Evolutionary conservation across 2,329 filamentous ascomycete genomes (phyloP).

Genomic region (Eurotiales sp.): DNA sequence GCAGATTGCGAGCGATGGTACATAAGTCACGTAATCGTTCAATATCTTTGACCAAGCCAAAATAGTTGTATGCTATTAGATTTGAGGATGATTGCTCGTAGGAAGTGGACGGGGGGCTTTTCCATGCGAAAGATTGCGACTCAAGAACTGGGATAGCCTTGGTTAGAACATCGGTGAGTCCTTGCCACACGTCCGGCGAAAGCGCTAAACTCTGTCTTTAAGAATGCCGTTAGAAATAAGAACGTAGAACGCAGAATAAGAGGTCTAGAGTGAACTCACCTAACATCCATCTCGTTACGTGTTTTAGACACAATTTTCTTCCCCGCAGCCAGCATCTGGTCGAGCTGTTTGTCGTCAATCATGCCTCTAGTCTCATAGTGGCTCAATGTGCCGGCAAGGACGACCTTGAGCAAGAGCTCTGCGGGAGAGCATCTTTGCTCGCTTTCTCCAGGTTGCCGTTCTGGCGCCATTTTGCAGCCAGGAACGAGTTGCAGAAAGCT

Average conservation of each 20-base stretch:
- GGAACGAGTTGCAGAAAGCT: neutral
- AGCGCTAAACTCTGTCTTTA: constrained; percentile 54
- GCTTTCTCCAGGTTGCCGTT: constrained; percentile 18
- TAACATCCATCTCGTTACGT: constrained; percentile 53
- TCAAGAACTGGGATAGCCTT: constrained; percentile 60
- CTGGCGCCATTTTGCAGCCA: constrained; percentile 15
- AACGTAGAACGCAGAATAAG: too few species aligned
- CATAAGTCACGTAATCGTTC: constrained; percentile 61
- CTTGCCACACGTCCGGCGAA: constrained; percentile 57
- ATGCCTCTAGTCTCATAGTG: constrained; percentile 60
- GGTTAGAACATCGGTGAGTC: constrained; percentile 55
- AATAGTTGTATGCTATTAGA: constrained; percentile 58
- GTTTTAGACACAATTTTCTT: constrained; percentile 60
- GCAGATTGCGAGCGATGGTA: constrained; percentile 59
- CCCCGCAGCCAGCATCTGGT: constrained; percentile 55
- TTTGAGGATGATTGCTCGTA: constrained; percentile 59
- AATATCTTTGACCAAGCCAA: constrained; percentile 58
- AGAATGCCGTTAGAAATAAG: neutral
- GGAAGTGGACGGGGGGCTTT: constrained; percentile 53
- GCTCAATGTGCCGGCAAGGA: constrained; percentile 47
- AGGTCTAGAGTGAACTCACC: constrained; percentile 33
- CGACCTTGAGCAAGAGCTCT: constrained; percentile 47
- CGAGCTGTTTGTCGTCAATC: constrained; percentile 56
- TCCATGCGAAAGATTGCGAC: constrained; percentile 58
- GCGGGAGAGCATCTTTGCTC: constrained; percentile 41